Evolutionary conservation across 306 rosid species (phyloP).

Genomic region (Astragalus glycyphyllos): DNA sequence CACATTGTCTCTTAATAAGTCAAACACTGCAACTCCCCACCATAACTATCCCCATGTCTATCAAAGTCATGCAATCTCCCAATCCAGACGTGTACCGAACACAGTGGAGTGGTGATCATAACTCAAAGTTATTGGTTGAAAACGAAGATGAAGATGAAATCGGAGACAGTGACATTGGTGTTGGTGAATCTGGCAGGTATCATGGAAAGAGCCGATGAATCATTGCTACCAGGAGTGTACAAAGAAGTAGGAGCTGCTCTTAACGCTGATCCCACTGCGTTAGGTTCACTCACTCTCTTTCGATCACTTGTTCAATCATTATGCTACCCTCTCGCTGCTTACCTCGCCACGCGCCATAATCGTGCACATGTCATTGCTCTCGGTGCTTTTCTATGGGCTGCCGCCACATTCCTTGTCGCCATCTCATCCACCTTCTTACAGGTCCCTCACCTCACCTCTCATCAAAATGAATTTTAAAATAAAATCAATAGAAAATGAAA

Average conservation of each 20-base stretch:
- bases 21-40: too few relatives aligned
- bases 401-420: constrained; percentile 90
- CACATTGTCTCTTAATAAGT: too few relatives aligned
- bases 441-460: constrained; percentile 48
- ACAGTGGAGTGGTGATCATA: too few relatives aligned
- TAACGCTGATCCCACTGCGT: constrained; percentile 75
- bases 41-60: too few relatives aligned
- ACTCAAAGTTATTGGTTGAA: too few relatives aligned
- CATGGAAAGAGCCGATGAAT: constrained; percentile 80
- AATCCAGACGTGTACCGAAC: too few relatives aligned
- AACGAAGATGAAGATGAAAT: constrained; percentile 48
- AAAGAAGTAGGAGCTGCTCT: constrained; percentile 77
- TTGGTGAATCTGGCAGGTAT: constrained; percentile 72
- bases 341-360: constrained; percentile 72
- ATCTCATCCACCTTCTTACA: constrained; percentile 83
- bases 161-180: constrained; percentile 62
- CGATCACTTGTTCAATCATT: constrained; percentile 75
- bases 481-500: too few relatives aligned
- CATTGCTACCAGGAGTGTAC: constrained; percentile 84
- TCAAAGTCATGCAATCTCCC: too few relatives aligned
- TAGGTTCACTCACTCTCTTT: constrained; percentile 79
- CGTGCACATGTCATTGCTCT: constrained; percentile 84
- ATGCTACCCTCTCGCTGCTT: constrained; percentile 81
- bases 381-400: constrained; percentile 90
- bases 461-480: too few relatives aligned